Evolutionary conservation across 2,329 filamentous ascomycete genomes (phyloP), one percentile per base, ranked within the genome.

Genomic region (Fusarium nanum): DNA sequence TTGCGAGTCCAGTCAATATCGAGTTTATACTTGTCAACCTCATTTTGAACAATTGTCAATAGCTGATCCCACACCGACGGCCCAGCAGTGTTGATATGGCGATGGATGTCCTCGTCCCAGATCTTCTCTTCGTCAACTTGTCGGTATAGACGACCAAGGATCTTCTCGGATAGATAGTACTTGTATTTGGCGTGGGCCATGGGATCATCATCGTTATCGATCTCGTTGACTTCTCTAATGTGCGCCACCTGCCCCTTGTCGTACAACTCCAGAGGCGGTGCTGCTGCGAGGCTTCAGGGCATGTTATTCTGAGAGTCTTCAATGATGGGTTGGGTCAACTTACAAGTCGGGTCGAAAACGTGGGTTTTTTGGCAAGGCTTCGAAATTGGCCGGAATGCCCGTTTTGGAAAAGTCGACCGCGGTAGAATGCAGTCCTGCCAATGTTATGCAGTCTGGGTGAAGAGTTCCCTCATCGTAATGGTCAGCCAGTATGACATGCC

Each of bases 331-430:
- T 25, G 11, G 12, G 22, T 25, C 8, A 10, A 80, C 85, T 80
- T 75, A 88, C 85, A 89, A 89, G 68, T 89, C 87, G 0, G 87
- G 87, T 1, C 86, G 81, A 41, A 74, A 82, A 11, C 72, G 78
- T 6, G 76, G 77, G 13, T 78, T 59, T 20, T 68, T 78, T 1
- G 83, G 85, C 18, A 89, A 78, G 2, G 81, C 72, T 0, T 64
- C 76, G 37, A 86, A 75, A 9, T 85, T 79, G 8, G 89, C 88
- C 0, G 85, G 78, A 27, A 91, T 87, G 0, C 93, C 92, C 0
- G 91, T 92, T 78, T 93, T 93, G 5, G 91, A 92, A 72, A 92
- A 93, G 76, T 93, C 91, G 0, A 93, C 91, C 0, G 90, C 91
- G 0, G 85, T 89, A 0, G 91, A 93, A 69, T 92, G 89, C 74